A percentile compares a stretch with the other conserved stretches of the same genome.
These are phyloP conservation scores for Novymonas esmeraldas DNA, from an alignment of 208 protist species.

Conservation along the genomic window DNA sequence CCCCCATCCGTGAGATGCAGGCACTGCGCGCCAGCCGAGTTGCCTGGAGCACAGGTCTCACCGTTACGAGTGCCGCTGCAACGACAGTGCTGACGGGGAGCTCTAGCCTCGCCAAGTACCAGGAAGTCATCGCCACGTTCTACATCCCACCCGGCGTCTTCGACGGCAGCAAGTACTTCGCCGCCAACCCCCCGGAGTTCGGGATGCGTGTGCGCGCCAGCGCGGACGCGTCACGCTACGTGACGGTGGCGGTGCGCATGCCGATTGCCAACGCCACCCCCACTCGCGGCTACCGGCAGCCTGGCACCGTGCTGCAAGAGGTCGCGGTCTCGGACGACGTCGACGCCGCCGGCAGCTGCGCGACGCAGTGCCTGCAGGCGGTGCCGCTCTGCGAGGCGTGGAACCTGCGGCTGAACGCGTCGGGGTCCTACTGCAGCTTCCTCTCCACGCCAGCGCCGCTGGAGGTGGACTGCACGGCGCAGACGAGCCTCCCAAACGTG, in stretches of 20 bases:
- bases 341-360: conserved; percentile 17
- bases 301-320: background rate
- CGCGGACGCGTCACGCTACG: conserved; percentile 4
- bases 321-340: conserved; percentile 16
- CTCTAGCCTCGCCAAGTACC: conserved; percentile 12
- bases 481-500: conserved; percentile 18
- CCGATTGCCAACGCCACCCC: conserved; percentile 19
- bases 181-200: conserved; percentile 8
- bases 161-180: conserved; percentile 7
- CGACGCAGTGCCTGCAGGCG: conserved; percentile 7
- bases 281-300: conserved; percentile 21
- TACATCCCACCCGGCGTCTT: conserved; percentile 9
- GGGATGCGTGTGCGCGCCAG: conserved; percentile 14
- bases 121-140: conserved; percentile 41
- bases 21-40: conserved; percentile 12
- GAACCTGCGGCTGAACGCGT: background rate
- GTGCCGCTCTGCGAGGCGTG: conserved; percentile 23
- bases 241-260: conserved; percentile 24
- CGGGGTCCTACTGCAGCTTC: conserved; percentile 17
- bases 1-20: conserved; percentile 21
- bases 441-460: conserved; percentile 5
- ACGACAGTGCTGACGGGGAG: conserved; percentile 3
- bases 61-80: background rate
- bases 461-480: conserved; percentile 17
- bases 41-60: background rate